phyloP scores from a whole-genome alignment of 2,329 filamentous ascomycete genomes.

The Chrysoporthe deuterocubensis region DNA sequence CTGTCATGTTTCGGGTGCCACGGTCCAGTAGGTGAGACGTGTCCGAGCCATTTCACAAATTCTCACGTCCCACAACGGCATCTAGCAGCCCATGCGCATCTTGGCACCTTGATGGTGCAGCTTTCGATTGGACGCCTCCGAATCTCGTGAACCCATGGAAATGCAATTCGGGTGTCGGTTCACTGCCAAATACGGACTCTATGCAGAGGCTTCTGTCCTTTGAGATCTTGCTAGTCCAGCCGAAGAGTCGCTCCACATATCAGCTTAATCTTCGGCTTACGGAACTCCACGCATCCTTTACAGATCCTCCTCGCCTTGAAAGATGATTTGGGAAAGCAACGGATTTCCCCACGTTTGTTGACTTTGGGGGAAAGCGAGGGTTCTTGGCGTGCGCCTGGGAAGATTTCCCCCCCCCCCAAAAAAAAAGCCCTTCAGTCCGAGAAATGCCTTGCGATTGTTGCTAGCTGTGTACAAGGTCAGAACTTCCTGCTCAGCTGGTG shows the following conservation, averaged over 20 bases:
- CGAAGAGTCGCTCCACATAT: neutral
- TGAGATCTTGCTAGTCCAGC: neutral
- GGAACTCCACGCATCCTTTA: neutral
- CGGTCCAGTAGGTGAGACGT: neutral
- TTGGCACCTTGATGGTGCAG: neutral
- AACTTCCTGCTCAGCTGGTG: neutral
- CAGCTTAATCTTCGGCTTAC: neutral
- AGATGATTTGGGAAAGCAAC: neutral
- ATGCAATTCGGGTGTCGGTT: conserved; percentile 12
- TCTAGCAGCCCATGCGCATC: neutral
- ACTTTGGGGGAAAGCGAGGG: neutral
- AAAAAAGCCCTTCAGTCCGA: neutral
- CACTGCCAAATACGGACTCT: neutral
- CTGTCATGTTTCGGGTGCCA: neutral
- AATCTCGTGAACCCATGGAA: neutral
- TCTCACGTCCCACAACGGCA: neutral
- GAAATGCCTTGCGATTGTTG: neutral
- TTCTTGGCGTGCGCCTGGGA: neutral
- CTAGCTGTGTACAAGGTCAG: neutral
- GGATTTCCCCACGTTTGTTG: neutral
- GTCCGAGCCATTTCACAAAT: neutral
- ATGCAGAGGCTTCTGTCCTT: neutral
- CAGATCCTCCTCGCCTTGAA: neutral
- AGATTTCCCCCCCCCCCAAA: no score
- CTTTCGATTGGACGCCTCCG: neutral